Percentiles rank a stretch among this genome's conserved stretches.
Conservation (phyloP, 148 eudicot species). For the Vaccinium darrowii region DNA sequence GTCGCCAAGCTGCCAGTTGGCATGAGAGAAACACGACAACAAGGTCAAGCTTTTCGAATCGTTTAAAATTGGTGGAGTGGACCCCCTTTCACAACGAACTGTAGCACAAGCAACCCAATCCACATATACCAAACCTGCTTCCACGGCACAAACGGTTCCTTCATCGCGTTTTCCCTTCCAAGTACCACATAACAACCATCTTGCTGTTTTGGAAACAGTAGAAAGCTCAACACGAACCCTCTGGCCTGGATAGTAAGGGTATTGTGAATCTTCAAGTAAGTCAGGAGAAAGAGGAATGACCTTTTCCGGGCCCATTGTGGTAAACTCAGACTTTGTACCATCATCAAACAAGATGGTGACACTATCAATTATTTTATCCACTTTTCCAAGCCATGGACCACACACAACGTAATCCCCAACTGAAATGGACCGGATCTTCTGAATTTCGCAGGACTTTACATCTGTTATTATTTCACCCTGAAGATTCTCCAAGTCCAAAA, state of each 20-base stretch:
- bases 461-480: slow-evolving; percentile 49
- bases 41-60: slow-evolving; percentile 53
- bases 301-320: slow-evolving; percentile 52
- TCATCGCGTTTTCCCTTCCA: slow-evolving; percentile 48
- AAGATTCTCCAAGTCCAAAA: slow-evolving; percentile 73
- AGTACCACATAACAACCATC: slow-evolving; percentile 82
- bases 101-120: slow-evolving; percentile 77
- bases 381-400: slow-evolving; percentile 92
- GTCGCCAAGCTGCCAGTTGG: slow-evolving; percentile 96
- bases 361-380: slow-evolving; percentile 56
- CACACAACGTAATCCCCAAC: slow-evolving; percentile 67
- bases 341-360: slow-evolving; percentile 71
- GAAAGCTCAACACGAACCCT: slow-evolving; percentile 56
- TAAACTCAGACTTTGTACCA: slow-evolving; percentile 64
- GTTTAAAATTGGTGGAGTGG: slow-evolving; percentile 51
- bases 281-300: slow-evolving; percentile 64
- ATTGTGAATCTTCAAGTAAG: slow-evolving; percentile 66
- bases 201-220: slow-evolving; percentile 43
- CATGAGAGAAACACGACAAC: slow-evolving; percentile 60
- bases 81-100: slow-evolving; percentile 23
- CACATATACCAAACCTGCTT: slow-evolving; percentile 63
- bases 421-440: slow-evolving; percentile 55
- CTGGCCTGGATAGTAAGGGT: slow-evolving; percentile 90
- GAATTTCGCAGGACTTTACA: slow-evolving; percentile 49
- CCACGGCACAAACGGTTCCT: slow-evolving; percentile 68